Evolutionary conservation across 768 basidiomycete species (phyloP).

Genomic region (Boletellus ananiceps): DNA sequence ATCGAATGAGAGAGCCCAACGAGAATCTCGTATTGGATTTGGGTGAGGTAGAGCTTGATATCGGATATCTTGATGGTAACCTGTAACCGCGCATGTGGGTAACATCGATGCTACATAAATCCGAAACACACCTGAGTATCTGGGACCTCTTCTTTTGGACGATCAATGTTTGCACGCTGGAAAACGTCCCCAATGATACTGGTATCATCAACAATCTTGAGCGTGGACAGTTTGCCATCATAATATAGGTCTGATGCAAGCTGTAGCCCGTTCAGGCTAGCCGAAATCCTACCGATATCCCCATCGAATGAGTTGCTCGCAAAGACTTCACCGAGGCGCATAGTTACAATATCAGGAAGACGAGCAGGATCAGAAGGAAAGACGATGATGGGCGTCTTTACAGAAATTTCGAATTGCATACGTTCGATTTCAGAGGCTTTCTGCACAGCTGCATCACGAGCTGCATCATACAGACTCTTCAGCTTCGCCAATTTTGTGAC

Average conservation of each 20-base stretch:
- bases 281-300: constrained; percentile 55
- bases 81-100: constrained; percentile 36
- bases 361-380: constrained; percentile 67
- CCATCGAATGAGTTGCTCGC: constrained; percentile 71
- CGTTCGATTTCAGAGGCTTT: constrained; percentile 88
- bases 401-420: constrained; percentile 87
- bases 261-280: constrained; percentile 79
- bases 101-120: not conserved
- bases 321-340: constrained; percentile 84
- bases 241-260: constrained; percentile 65
- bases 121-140: constrained; percentile 62
- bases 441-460: constrained; percentile 89
- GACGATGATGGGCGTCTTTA: constrained; percentile 89
- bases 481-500: constrained; percentile 80
- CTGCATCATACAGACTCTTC: constrained; percentile 92
- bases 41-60: constrained; percentile 77
- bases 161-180: constrained; percentile 56
- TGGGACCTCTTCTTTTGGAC: constrained; percentile 52
- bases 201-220: constrained; percentile 93
- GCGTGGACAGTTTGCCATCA: constrained; percentile 42
- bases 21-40: constrained; percentile 74
- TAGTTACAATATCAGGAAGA: constrained; percentile 65
- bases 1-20: constrained; percentile 64
- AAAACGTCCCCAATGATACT: constrained; percentile 63
- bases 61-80: constrained; percentile 73